Percentiles rank a stretch among this genome's conserved stretches.
Conservation (phyloP, 148 eudicot species). For the Gaultheria prostrata region DNA sequence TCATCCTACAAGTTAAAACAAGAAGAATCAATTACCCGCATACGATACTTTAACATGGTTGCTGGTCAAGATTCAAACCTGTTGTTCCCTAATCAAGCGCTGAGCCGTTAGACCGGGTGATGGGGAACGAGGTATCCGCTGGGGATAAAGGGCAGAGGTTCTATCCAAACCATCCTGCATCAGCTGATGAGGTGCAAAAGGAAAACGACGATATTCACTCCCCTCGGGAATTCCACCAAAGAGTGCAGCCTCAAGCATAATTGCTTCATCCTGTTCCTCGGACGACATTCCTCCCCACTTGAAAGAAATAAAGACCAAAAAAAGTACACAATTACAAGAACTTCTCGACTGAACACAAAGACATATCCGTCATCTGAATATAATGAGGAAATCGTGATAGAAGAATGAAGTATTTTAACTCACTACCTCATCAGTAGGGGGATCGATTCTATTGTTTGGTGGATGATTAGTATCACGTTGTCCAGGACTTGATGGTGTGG, state of each 20-base stretch:
- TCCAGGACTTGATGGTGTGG: constrained; percentile 46
- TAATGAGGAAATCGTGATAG: neutral
- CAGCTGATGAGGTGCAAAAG: constrained; percentile 55
- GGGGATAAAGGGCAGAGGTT: constrained; percentile 27
- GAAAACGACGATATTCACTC: constrained; percentile 49
- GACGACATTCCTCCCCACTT: constrained; percentile 99
- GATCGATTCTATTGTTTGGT: constrained; percentile 38
- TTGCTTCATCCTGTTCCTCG: constrained; percentile 95
- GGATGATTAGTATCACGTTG: constrained; percentile 32
- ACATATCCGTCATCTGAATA: neutral
- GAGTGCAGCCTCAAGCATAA: constrained; percentile 98
- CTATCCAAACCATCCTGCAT: constrained; percentile 48
- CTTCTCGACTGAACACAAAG: neutral
- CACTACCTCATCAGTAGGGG: constrained; percentile 68
- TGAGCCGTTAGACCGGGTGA: constrained; percentile 87
- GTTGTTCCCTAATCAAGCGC: constrained; percentile 82
- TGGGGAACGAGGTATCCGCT: constrained; percentile 70
- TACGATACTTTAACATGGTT: neutral
- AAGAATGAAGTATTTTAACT: neutral
- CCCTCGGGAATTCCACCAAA: constrained; percentile 85
- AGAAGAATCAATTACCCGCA: constrained; percentile 10
- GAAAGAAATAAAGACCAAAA: constrained; percentile 16
- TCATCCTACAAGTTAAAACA: constrained; percentile 56
- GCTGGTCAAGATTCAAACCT: constrained; percentile 41
- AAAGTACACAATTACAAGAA: neutral